These are phyloP conservation scores for Lathyrus sativus DNA, from an alignment of 306 rosid species.

Conservation along the genomic window DNA sequence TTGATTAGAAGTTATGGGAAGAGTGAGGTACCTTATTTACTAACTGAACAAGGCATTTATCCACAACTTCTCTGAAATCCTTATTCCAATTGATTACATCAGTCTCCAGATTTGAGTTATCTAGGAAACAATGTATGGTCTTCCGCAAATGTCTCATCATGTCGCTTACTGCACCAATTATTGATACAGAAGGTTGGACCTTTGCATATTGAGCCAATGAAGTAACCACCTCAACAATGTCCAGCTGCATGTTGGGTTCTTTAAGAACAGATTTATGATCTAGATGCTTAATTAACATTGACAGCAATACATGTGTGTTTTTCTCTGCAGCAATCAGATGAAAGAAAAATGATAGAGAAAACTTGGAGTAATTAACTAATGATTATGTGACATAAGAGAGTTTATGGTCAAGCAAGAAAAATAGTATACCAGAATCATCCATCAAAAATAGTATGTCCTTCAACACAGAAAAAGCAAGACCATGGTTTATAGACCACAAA, in stretches of 20 bases:
- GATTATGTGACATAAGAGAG: conserved; percentile 28
- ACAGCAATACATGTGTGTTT: conserved; percentile 76
- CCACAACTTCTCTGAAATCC: conserved; percentile 72
- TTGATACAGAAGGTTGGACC: conserved; percentile 73
- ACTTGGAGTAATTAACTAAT: conserved; percentile 13
- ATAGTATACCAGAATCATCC: conserved; percentile 71
- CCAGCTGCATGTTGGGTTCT: conserved; percentile 77
- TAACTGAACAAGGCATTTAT: conserved; percentile 79
- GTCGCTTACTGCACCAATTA: conserved; percentile 75
- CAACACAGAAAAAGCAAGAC: conserved; percentile 75
- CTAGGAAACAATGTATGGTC: conserved; percentile 71
- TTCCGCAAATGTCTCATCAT: conserved; percentile 87
- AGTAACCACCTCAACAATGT: conserved; percentile 77
- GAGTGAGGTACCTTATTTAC: conserved; percentile 65
- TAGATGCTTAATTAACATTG: conserved; percentile 84
- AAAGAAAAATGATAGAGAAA: conserved; percentile 19
- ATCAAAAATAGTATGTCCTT: conserved; percentile 78
- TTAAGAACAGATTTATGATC: conserved; percentile 85
- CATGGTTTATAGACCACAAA: conserved; percentile 69
- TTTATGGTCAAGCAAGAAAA: conserved; percentile 25
- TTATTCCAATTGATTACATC: conserved; percentile 67
- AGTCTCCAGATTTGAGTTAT: conserved; percentile 53
- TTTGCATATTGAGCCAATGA: conserved; percentile 71
- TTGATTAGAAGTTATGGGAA: conserved; percentile 24
- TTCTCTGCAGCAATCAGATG: conserved; percentile 60